These are phyloP conservation scores for Lepidopterella palustris DNA, from an alignment of 495 filamentous ascomycete species.

Conservation along the genomic window DNA sequence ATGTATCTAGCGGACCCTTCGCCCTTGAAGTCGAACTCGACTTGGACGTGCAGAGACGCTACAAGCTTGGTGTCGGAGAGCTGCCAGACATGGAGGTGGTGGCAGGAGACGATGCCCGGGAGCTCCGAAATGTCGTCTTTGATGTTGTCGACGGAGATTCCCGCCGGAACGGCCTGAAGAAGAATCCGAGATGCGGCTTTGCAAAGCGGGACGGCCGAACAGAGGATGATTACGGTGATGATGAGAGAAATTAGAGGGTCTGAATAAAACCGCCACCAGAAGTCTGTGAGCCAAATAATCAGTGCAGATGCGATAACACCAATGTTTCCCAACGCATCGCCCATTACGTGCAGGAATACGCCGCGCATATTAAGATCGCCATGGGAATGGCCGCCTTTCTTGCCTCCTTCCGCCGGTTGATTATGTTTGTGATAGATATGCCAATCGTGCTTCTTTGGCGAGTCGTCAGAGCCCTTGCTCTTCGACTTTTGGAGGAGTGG, in stretches of 20 bases:
- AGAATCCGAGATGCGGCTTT: conserved; percentile 90
- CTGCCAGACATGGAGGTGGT: conserved; percentile 97
- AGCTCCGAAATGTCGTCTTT: conserved; percentile 82
- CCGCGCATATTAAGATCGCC: conserved; percentile 95
- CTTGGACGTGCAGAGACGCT: conserved; percentile 85
- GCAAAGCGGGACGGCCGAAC: conserved; percentile 84
- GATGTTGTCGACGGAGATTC: conserved; percentile 82
- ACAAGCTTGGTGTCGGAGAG: conserved; percentile 89
- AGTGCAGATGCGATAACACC: conserved; percentile 92
- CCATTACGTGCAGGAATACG: conserved; percentile 92
- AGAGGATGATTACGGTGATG: conserved; percentile 91
- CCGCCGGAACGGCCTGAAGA: conserved; percentile 83
- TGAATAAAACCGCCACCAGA: conserved; percentile 64
- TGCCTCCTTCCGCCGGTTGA: conserved; percentile 57
- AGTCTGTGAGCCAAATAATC: conserved; percentile 81
- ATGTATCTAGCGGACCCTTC: conserved; percentile 77
- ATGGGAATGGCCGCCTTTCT: conserved; percentile 64
- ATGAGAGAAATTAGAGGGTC: conserved; percentile 92
- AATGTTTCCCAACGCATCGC: conserved; percentile 93
- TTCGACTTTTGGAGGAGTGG: conserved; percentile 27
- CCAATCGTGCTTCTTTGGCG: conserved; percentile 30
- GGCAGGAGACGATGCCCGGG: conserved; percentile 77
- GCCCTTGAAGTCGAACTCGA: conserved; percentile 66
- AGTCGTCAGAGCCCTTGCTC: conserved; percentile 24
- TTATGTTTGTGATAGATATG: conserved; percentile 74